These are phyloP conservation scores for Ophiostoma australiae DNA, from an alignment of 2,329 filamentous ascomycete species.

Conservation along the genomic window DNA sequence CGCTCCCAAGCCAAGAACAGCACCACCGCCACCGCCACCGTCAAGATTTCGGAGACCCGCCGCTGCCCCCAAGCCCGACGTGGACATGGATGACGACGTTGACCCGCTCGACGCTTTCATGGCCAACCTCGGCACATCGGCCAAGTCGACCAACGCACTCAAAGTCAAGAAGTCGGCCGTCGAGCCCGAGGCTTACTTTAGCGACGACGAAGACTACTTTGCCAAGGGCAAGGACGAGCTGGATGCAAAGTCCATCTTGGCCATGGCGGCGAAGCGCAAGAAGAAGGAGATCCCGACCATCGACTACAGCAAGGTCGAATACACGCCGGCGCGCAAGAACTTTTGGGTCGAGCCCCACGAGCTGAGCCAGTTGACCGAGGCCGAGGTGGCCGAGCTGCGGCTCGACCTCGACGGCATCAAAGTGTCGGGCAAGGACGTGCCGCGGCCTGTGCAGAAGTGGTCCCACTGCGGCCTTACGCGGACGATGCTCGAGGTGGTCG, in stretches of 20 bases:
- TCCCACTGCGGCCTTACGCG: slow-evolving; percentile 88
- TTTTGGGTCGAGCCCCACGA: slow-evolving; percentile 93
- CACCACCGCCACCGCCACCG: neutral
- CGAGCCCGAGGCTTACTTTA: slow-evolving; percentile 75
- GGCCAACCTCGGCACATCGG: slow-evolving; percentile 58
- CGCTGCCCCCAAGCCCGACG: slow-evolving; percentile 53
- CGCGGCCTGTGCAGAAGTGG: slow-evolving; percentile 94
- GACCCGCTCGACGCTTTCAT: slow-evolving; percentile 98
- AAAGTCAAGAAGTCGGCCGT: slow-evolving; percentile 54
- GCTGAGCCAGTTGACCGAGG: slow-evolving; percentile 74
- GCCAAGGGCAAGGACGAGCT: slow-evolving; percentile 46
- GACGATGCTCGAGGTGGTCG: slow-evolving; percentile 80
- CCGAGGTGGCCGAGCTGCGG: slow-evolving; percentile 74
- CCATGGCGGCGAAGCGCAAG: slow-evolving; percentile 63
- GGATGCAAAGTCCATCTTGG: slow-evolving; percentile 47
- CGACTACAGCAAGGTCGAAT: slow-evolving; percentile 80
- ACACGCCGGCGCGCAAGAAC: slow-evolving; percentile 82
- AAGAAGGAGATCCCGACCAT: slow-evolving; percentile 92
- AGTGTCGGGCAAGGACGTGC: slow-evolving; percentile 79
- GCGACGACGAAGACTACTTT: slow-evolving; percentile 72
- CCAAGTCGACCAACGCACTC: slow-evolving; percentile 31
- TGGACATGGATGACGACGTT: slow-evolving; percentile 62
- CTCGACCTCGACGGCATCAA: slow-evolving; percentile 94
- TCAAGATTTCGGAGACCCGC: slow-evolving; percentile 37
- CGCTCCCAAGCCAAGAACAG: neutral